Conservation (phyloP, 2,329 filamentous ascomycete species). For the Penicillium aurantiogriseum region DNA sequence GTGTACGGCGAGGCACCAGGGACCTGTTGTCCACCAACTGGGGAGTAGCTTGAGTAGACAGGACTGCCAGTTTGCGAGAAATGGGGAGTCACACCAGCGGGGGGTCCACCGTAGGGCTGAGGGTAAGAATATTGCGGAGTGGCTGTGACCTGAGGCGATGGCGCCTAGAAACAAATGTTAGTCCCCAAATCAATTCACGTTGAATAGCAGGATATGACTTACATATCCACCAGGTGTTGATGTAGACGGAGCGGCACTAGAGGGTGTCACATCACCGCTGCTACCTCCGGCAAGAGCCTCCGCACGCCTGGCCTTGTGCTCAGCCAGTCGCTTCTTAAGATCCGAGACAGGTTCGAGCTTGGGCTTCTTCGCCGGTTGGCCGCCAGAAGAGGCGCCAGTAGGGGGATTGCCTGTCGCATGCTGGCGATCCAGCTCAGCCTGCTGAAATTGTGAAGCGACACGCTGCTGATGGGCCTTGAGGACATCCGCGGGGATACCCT, state of each 20-base stretch:
- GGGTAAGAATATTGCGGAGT: constrained; percentile 39
- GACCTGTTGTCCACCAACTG: constrained; percentile 38
- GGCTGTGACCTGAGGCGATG: constrained; percentile 44
- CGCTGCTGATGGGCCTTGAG: constrained; percentile 80
- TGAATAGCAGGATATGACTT: constrained; percentile 38
- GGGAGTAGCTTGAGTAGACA: constrained; percentile 37
- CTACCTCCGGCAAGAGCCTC: constrained; percentile 57
- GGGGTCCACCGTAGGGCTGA: constrained; percentile 43
- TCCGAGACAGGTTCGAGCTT: constrained; percentile 74
- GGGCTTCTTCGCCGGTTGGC: constrained; percentile 57
- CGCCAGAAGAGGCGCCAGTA: constrained; percentile 55
- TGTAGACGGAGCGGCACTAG: constrained; percentile 47
- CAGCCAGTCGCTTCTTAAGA: constrained; percentile 75
- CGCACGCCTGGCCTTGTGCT: constrained; percentile 67
- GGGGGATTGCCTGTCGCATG: constrained; percentile 80
- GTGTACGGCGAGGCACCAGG: constrained; percentile 34
- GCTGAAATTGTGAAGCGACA: constrained; percentile 81
- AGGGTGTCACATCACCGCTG: constrained; percentile 59
- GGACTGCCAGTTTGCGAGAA: constrained; percentile 45
- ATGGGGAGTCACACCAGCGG: constrained; percentile 29
- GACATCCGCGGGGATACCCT: constrained; percentile 87
- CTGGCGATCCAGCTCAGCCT: constrained; percentile 77
- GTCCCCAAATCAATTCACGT: neutral
- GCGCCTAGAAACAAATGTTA: constrained; percentile 31
- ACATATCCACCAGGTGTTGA: constrained; percentile 59